Evolutionary conservation across 139 green algal genomes (phyloP).

Genomic region (Picochlorum sp.): DNA sequence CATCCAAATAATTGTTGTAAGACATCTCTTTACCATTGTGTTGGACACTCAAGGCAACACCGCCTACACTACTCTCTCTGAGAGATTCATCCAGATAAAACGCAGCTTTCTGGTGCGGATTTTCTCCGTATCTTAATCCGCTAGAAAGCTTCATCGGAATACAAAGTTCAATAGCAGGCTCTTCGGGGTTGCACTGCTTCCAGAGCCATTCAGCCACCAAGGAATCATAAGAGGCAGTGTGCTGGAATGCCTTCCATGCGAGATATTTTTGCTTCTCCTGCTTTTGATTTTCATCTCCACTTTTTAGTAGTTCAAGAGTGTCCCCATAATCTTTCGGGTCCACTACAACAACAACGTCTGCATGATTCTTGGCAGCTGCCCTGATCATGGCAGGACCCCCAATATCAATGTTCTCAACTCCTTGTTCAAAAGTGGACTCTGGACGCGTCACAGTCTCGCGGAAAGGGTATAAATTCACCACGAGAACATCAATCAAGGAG

Average conservation of each 20-base stretch:
- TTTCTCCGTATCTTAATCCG: slow-evolving; percentile 90
- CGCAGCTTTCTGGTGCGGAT: slow-evolving; percentile 94
- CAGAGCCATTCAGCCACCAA: slow-evolving; percentile 91
- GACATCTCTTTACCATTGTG: slow-evolving; percentile 98
- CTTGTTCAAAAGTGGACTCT: slow-evolving; percentile 19
- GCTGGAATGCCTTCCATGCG: slow-evolving; percentile 98
- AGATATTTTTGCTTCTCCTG: slow-evolving; percentile 54
- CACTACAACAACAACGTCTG: slow-evolving; percentile 72
- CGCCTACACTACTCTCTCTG: slow-evolving; percentile 56
- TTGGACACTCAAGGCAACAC: slow-evolving; percentile 73
- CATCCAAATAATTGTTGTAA: slow-evolving; percentile 99
- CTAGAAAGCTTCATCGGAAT: slow-evolving; percentile 71
- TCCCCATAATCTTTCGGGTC: slow-evolving; percentile 60
- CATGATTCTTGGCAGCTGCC: slow-evolving; percentile 86
- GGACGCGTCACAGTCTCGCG: slow-evolving; percentile 72
- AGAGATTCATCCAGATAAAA: slow-evolving; percentile 92
- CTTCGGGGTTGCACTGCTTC: slow-evolving; percentile 17
- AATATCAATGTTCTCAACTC: slow-evolving; percentile 99
- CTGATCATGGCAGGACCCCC: slow-evolving; percentile 97
- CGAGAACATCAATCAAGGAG: slow-evolving; percentile 85
- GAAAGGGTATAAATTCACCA: slow-evolving; percentile 99
- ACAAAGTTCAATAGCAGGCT: slow-evolving; percentile 38
- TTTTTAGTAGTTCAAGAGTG: slow-evolving; percentile 55
- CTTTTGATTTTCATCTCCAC: slow-evolving; percentile 1
- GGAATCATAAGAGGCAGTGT: slow-evolving; percentile 89